These are phyloP conservation scores for Colletotrichum caudatum DNA, from an alignment of 2,329 filamentous ascomycete species.

Conservation along the genomic window DNA sequence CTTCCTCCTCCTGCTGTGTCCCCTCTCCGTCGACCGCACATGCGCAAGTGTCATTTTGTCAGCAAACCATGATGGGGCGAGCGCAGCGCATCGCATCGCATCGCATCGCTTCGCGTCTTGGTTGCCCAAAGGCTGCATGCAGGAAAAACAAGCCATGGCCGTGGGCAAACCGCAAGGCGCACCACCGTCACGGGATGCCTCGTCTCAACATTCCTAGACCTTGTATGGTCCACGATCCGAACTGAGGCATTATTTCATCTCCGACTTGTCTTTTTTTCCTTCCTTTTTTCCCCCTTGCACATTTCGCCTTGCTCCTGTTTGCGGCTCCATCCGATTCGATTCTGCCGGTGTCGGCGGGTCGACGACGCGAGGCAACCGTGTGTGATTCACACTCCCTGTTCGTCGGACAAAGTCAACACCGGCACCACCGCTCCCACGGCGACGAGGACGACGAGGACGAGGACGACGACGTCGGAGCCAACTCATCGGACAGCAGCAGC, in stretches of 20 bases:
- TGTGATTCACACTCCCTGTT: conserved; percentile 13
- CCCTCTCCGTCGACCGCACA: not conserved
- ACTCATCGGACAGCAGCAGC: not conserved
- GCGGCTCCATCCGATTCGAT: conserved; percentile 27
- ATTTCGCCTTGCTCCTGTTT: conserved; percentile 2
- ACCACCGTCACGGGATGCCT: conserved; percentile 26
- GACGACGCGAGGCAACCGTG: not conserved
- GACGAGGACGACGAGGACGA: not conserved
- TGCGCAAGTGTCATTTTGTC: not conserved
- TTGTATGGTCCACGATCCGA: conserved; percentile 7
- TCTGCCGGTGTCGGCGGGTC: conserved; percentile 22
- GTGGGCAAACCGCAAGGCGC: conserved; percentile 36
- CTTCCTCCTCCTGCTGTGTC: not conserved
- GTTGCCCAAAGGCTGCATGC: not conserved
- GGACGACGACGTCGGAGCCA: not conserved
- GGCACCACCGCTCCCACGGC: not conserved
- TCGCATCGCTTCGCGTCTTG: not conserved
- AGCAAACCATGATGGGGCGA: conserved; percentile 22
- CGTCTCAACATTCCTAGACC: not conserved
- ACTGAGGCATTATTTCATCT: conserved; percentile 31
- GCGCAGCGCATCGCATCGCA: not conserved
- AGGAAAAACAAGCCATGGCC: not conserved
- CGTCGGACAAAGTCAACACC: conserved; percentile 26
- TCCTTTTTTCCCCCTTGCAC: not conserved
- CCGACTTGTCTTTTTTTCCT: not conserved